Evolutionary conservation across 495 filamentous ascomycete genomes (phyloP).

Genomic region (Evernia prunastri): DNA sequence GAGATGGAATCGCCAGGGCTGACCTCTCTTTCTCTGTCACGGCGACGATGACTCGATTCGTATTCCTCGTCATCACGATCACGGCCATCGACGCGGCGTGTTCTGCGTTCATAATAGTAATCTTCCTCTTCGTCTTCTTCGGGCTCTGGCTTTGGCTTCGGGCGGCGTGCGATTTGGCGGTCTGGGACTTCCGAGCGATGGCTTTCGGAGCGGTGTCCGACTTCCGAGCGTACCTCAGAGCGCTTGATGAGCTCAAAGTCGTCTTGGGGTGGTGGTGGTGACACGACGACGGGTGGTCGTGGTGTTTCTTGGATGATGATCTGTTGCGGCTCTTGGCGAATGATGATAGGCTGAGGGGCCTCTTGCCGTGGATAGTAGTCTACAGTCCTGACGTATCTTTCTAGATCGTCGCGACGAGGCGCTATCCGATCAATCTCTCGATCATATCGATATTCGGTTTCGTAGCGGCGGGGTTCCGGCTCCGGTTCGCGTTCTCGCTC

Average conservation of each 20-base stretch:
- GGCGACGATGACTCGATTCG: slow-evolving; percentile 40
- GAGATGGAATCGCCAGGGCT: slow-evolving; percentile 54
- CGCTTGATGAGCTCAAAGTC: slow-evolving; percentile 65
- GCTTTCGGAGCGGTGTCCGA: neutral
- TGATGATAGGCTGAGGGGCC: slow-evolving; percentile 55
- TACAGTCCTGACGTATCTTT: slow-evolving; percentile 58
- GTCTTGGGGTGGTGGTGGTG: slow-evolving; percentile 45
- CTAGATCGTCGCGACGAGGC: slow-evolving; percentile 41
- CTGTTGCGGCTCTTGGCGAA: slow-evolving; percentile 62
- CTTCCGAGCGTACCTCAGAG: slow-evolving; percentile 38
- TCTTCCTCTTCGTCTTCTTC: slow-evolving; percentile 35
- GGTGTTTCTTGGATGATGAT: slow-evolving; percentile 70
- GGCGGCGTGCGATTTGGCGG: slow-evolving; percentile 39
- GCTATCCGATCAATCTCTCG: slow-evolving; percentile 45
- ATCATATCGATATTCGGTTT: slow-evolving; percentile 41
- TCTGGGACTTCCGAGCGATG: slow-evolving; percentile 23
- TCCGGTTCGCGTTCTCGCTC: slow-evolving; percentile 35
- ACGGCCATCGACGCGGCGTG: slow-evolving; percentile 34
- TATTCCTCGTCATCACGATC: slow-evolving; percentile 48
- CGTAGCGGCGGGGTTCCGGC: slow-evolving; percentile 44
- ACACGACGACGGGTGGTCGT: slow-evolving; percentile 60
- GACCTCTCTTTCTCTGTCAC: slow-evolving; percentile 48
- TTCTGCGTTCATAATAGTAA: slow-evolving; percentile 27
- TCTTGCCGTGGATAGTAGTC: slow-evolving; percentile 59
- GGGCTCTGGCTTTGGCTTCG: slow-evolving; percentile 22